Percentiles rank a stretch among this genome's conserved stretches.
These are phyloP conservation scores for Diaporthe sp. DNA, from an alignment of 2,329 filamentous ascomycete genomes.

Conservation along the genomic window DNA sequence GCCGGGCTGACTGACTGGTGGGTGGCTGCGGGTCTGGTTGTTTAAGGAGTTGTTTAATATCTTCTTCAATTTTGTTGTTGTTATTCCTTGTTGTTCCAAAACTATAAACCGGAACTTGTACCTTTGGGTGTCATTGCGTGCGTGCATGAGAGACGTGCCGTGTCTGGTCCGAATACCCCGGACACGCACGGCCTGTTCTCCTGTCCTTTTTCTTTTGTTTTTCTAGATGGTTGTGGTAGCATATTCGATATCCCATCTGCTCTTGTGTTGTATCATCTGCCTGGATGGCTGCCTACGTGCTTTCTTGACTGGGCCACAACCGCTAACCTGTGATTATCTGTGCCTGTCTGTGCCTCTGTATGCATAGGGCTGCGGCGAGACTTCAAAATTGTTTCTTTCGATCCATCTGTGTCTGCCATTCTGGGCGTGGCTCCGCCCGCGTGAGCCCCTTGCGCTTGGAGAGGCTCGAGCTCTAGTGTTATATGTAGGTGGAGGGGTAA, in stretches of 20 bases:
- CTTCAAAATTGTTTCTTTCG: too few relatives aligned
- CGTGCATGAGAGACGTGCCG: not conserved
- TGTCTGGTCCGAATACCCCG: not conserved
- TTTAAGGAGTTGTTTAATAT: conserved; percentile 13
- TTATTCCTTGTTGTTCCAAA: not conserved
- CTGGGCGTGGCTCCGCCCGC: too few relatives aligned
- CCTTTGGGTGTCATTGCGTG: not conserved
- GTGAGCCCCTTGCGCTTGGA: not conserved
- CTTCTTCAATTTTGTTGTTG: not conserved
- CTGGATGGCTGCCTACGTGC: too few relatives aligned
- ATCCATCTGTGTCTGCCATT: too few relatives aligned
- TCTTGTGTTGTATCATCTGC: not conserved
- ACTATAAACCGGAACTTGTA: not conserved
- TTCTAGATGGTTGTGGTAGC: not conserved
- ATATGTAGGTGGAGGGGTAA: not conserved
- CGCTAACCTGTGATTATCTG: not conserved
- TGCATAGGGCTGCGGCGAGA: not conserved
- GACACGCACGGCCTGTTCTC: not conserved
- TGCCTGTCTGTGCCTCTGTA: not conserved
- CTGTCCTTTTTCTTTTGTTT: not conserved
- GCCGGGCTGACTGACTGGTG: not conserved
- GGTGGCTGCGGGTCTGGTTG: not conserved
- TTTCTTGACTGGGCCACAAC: not conserved
- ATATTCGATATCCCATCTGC: conserved; percentile 22
- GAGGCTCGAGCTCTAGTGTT: not conserved